Base-by-base conservation (phyloP, 306 rosid genomes). In the Quercus agrifolia region DNA sequence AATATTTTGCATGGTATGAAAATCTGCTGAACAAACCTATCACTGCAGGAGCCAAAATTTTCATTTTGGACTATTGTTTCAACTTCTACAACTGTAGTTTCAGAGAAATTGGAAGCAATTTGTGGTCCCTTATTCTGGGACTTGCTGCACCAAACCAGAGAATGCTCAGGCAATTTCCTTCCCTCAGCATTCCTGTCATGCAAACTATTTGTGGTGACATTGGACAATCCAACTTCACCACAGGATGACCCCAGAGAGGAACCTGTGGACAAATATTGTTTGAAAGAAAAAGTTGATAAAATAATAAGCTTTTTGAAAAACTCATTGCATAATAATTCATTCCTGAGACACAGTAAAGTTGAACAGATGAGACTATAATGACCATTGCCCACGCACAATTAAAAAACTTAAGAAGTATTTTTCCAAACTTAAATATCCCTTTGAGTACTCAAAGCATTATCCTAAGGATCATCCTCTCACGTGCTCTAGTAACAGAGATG, bases 241-340 rank as follows among this genome's bases (percentile, higher is more conserved):
- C 71, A 85, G 76, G 90, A 86, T 56, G 88, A 85, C 72, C 79
- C 84, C 5, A 64, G 84, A 5, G 86, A 86, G 79, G 84, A 80
- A 83, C 80, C 83, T 86, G 88, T 62, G 73, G 21, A 83, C 31
- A 78, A 77, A 72, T 54, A 77, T 33, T 70, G 55, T 55, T 12
- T 59, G 35, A 70, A 58, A 74, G 63, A 56, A 76, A 79, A 74
- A 28, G 80, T 70, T 66, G 77, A 28, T 51, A 71, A 23, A 57
- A 7, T 5, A 52, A 28, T 64, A 25, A 51, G 49, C 5, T 67
- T 75, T 55, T 64, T 46, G 17, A 30, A 44, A 52, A 73, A 56
- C 30, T 61, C 20, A 35, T 18, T 51, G 70, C 18, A 28, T 49
- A 25, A 76, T 13, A 72, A 30, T 28, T 25, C 30, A 41, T 38